These are phyloP conservation scores for Monosporozyma yasuniensis DNA, from an alignment of 805 yeast species.

Conservation along the genomic window DNA sequence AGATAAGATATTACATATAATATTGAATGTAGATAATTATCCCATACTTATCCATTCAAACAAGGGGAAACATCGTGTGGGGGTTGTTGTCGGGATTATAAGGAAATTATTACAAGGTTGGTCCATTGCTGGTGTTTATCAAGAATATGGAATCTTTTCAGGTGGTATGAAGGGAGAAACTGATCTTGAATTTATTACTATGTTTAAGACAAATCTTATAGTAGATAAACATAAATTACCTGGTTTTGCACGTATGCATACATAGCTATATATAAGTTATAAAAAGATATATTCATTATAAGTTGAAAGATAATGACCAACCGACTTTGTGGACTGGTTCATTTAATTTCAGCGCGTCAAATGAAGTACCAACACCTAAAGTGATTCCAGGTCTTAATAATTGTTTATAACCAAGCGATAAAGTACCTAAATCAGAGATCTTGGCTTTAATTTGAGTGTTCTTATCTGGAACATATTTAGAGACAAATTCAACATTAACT, in stretches of 20 bases:
- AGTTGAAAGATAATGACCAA: constrained; percentile 85
- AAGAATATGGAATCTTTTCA: constrained; percentile 87
- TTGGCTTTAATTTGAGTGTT: constrained; percentile 90
- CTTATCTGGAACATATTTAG: constrained; percentile 81
- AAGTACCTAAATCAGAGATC: constrained; percentile 90
- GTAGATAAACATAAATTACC: constrained; percentile 47
- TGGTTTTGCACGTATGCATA: constrained; percentile 42
- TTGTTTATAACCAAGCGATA: constrained; percentile 90
- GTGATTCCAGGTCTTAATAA: constrained; percentile 93
- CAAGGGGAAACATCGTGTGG: constrained; percentile 95
- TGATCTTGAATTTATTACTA: constrained; percentile 83
- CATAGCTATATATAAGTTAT: not conserved
- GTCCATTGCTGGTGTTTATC: constrained; percentile 88
- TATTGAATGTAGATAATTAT: constrained; percentile 59
- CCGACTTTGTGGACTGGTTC: constrained; percentile 98
- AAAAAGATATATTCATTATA: constrained; percentile 38
- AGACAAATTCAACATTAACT: constrained; percentile 92
- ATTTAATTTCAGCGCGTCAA: constrained; percentile 88
- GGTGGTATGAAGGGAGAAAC: constrained; percentile 81
- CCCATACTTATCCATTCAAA: constrained; percentile 89
- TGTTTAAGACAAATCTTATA: constrained; percentile 55
- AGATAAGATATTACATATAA: constrained; percentile 44
- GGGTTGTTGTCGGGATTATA: constrained; percentile 86
- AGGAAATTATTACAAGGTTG: constrained; percentile 83
- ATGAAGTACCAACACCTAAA: constrained; percentile 92